Evolutionary conservation across 495 filamentous ascomycete species (phyloP), one percentile per base, ranked within the genome.

Genomic region (Penicillium subrubescens): DNA sequence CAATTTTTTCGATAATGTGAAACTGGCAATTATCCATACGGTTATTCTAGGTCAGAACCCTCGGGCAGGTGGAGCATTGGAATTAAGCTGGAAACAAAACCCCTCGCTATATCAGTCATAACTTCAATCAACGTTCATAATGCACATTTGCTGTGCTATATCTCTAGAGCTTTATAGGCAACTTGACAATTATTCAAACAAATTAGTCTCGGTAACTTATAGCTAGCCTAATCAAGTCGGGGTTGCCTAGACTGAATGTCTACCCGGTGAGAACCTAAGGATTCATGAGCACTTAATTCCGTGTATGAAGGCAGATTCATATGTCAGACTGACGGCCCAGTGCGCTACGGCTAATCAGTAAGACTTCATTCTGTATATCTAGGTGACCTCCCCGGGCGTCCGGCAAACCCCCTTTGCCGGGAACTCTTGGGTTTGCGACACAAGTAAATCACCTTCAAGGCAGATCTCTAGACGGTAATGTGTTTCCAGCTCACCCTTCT

Each of bases 271-370:
- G n/a, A n/a, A n/a, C n/a, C n/a, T 19, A 39, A 59, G 27, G 21
- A 2, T 57, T 66, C 61, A 29, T 65, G 39, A 62, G 50, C 35
- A 44, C 58, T 35, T 15, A 12, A 11, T 23, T 3, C 12, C 59
- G 62, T 57, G 62, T 68, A 33, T 39, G 35, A 27, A 34, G 25
- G 41, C 44, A 51, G 43, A 55, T 51, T 25, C 54, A 60, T 33
- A 31, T 51, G 52, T 51, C 53, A 66, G 34, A 57, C 43, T 57
- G 65, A 35, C 65, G 57, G 60, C 60, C 60, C 15, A n/a, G 25
- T 44, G 27, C 17, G n/a, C 43, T 53, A 43, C 15, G 57, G 56
- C 46, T 39, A 25, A 64, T 64, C 48, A 14, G 19, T 51, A 51
- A 53, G 12, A 25, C n/a, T 63, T 25, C 60, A 21, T 48, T 48